Evolutionary conservation across 768 basidiomycete genomes (phyloP), one percentile per base, ranked within the genome.

Genomic region (Saitozyma sp.): DNA sequence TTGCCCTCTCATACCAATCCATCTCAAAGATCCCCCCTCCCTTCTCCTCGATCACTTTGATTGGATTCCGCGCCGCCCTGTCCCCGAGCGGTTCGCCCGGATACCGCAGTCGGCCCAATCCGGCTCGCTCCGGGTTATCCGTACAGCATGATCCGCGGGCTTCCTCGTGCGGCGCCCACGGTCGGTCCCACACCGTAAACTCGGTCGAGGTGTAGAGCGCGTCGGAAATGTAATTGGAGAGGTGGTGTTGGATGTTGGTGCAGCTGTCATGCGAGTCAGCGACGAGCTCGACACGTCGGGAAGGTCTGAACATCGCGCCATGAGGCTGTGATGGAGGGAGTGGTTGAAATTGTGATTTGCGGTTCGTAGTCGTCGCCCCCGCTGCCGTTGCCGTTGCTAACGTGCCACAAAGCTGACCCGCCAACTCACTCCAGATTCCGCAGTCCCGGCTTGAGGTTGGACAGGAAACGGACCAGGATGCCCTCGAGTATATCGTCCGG

Each of bases 151-250:
- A 53, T 40, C 56, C 67, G 51, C 72, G 56, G 17, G 66, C 69
- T 54, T 73, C 66, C 59, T 76, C 74, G 52, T 73, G 69, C 14
- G 66, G 66, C 3, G 71, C 66, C 74, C 71, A 76, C 8, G 65
- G 67, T 20, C 67, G 56, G 50, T 76, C 74, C 74, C 74, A 76
- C 5, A 73, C 72, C n/a, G 74, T 76, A 50, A 73, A 76, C 37
- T 76, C 74, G 29, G 63, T 56, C 5, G 69, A 61, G 40, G 65
- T 62, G 19, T 61, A 50, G 11, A 76, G 56, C 48, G 52, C 45
- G n/a, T 73, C 69, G 40, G 46, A 50, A 50, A 73, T 70, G 52
- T 76, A 68, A 41, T 65, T 66, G 8, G 67, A 68, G 38, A 73
- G 43, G 45, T 71, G 66, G 29, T 56, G 55, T 54, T 76, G 71